These are phyloP conservation scores for Tuctoria greenei DNA, from an alignment of 176 grass and related monocot species.

Conservation along the genomic window DNA sequence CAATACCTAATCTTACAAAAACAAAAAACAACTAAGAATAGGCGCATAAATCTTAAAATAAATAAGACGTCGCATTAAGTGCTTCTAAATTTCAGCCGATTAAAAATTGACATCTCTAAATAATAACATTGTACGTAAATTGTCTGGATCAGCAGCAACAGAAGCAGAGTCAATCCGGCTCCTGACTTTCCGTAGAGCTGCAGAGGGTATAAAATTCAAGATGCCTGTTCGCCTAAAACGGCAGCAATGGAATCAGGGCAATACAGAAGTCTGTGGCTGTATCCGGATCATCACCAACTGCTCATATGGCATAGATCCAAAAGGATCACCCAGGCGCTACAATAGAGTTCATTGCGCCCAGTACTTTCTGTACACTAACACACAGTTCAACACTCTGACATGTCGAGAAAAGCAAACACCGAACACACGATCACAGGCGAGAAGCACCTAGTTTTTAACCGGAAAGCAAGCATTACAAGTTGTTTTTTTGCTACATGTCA, in stretches of 20 bases:
- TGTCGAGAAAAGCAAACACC: not conserved
- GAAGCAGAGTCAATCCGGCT: too few species aligned
- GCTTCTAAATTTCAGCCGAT: too few species aligned
- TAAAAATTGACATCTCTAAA: too few species aligned
- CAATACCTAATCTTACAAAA: too few species aligned
- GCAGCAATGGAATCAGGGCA: not conserved
- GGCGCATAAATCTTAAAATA: too few species aligned
- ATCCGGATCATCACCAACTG: not conserved
- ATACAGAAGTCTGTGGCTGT: not conserved
- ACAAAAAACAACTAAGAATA: too few species aligned
- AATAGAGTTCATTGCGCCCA: conserved; percentile 18
- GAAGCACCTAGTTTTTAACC: not conserved
- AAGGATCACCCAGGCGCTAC: not conserved
- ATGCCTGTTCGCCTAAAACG: not conserved
- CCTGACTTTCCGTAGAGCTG: too few species aligned
- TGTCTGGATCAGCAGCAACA: not conserved
- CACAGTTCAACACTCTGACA: conserved; percentile 6
- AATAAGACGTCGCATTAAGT: too few species aligned
- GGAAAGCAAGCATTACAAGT: not conserved
- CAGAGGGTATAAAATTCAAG: too few species aligned
- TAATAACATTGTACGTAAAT: not conserved
- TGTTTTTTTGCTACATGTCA: not conserved
- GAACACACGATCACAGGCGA: not conserved
- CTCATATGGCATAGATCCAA: not conserved
- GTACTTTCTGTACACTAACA: not conserved